These are phyloP conservation scores for Podospora pseudoanserina DNA, from an alignment of 495 filamentous ascomycete genomes.

Conservation along the genomic window DNA sequence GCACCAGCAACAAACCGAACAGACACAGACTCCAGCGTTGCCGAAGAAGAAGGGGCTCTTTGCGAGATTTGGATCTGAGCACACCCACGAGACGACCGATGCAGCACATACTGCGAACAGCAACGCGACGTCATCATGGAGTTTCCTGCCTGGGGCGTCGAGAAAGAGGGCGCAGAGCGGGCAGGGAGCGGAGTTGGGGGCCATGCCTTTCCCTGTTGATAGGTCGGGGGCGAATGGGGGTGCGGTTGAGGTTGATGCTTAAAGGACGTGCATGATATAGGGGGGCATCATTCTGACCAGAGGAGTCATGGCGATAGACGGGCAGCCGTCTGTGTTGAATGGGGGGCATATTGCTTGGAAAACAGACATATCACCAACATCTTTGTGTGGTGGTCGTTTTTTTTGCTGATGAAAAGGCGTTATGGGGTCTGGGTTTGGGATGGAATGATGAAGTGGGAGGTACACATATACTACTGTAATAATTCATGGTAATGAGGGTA, in stretches of 20 bases:
- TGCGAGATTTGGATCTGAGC: slow-evolving; percentile 60
- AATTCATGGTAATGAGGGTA: slow-evolving; percentile 6
- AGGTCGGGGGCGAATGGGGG: slow-evolving; percentile 27
- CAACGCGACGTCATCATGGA: slow-evolving; percentile 34
- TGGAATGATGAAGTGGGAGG: neutral
- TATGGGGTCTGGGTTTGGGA: neutral
- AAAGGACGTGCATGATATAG: neutral
- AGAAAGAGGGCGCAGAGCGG: slow-evolving; percentile 73
- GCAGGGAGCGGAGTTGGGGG: slow-evolving; percentile 64
- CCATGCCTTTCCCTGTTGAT: slow-evolving; percentile 40
- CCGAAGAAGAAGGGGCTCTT: slow-evolving; percentile 82
- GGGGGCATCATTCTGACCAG: neutral
- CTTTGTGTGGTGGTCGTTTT: neutral
- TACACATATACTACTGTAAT: slow-evolving; percentile 3
- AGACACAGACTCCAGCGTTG: slow-evolving; percentile 3
- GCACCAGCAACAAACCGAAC: slow-evolving; percentile 33
- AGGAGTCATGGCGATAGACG: neutral
- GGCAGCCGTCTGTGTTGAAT: neutral
- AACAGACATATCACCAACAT: neutral
- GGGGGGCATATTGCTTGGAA: slow-evolving; percentile 2
- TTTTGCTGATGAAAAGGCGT: neutral
- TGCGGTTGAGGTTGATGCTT: slow-evolving; percentile 5
- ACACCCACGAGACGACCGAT: neutral
- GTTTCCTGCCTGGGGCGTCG: slow-evolving; percentile 67
- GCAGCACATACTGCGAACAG: neutral